Conservation (phyloP, 768 basidiomycete genomes). For the Suillus tomentosus region DNA sequence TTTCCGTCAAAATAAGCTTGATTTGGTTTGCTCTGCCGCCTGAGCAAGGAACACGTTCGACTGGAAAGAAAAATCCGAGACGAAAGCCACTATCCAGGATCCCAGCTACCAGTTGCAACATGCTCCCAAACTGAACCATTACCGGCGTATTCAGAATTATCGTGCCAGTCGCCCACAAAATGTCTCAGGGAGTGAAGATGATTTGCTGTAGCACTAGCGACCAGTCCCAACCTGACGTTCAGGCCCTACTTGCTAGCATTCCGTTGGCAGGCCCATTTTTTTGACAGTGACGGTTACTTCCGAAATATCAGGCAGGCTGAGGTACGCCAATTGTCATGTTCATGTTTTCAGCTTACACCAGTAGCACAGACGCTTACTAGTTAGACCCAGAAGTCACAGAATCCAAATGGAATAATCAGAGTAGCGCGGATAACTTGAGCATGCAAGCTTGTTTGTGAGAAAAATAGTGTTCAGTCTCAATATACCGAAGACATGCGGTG, state of each 20-base stretch:
- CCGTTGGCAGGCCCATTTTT: background rate
- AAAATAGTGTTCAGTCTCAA: background rate
- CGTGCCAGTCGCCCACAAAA: background rate
- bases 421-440: background rate
- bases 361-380: no score
- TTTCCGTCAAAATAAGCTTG: background rate
- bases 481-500: background rate
- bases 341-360: background rate
- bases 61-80: background rate
- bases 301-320: background rate
- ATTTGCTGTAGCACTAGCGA: background rate
- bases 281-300: background rate
- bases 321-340: background rate
- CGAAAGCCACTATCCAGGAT: background rate
- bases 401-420: background rate
- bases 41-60: background rate
- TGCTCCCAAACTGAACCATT: background rate
- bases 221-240: background rate
- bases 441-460: background rate
- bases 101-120: background rate
- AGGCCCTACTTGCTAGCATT: no score
- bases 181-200: background rate
- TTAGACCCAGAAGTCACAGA: background rate
- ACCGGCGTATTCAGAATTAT: background rate
- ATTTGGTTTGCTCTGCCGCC: background rate